A percentile compares a stretch with the other conserved stretches of the same genome.
Evolutionary conservation across 768 basidiomycete genomes (phyloP).

Genomic region (Lyophyllum shimeji): DNA sequence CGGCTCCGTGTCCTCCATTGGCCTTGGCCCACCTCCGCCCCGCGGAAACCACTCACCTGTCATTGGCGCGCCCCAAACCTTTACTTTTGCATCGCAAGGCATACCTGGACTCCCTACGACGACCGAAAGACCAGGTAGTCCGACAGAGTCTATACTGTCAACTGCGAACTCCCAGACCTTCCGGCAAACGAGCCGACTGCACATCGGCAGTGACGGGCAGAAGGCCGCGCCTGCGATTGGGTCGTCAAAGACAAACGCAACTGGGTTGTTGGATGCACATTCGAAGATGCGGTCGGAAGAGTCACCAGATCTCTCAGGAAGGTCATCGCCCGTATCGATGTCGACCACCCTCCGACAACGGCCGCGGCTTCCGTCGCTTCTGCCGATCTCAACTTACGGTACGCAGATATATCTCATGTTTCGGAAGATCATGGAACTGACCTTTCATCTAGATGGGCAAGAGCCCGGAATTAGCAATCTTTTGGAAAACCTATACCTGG

Average conservation of each 20-base stretch:
- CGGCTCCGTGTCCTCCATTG: constrained; percentile 65
- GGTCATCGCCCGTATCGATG: constrained; percentile 73
- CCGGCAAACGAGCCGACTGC: constrained; percentile 58
- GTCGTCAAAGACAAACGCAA: constrained; percentile 79
- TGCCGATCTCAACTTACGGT: constrained; percentile 77
- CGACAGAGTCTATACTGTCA: constrained; percentile 81
- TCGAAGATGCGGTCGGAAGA: constrained; percentile 63
- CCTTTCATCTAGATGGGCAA: constrained; percentile 63
- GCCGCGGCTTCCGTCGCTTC: constrained; percentile 48
- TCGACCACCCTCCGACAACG: constrained; percentile 53
- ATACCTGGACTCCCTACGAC: constrained; percentile 25
- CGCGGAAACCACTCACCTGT: constrained; percentile 42
- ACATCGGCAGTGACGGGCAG: constrained; percentile 73
- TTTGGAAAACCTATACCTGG: constrained; percentile 86
- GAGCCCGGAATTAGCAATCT: constrained; percentile 89
- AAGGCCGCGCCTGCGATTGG: constrained; percentile 92
- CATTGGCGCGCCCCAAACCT: constrained; percentile 24
- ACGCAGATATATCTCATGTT: constrained; percentile 18
- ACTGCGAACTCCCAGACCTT: constrained; percentile 64
- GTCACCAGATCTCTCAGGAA: constrained; percentile 72
- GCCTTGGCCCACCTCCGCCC: constrained; percentile 39
- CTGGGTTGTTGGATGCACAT: constrained; percentile 79
- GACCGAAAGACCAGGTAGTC: constrained; percentile 68
- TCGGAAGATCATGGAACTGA: not conserved
- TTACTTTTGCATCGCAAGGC: constrained; percentile 21